Conservation (phyloP, 352 stramenopile species). For the Phytophthora pisi region DNA sequence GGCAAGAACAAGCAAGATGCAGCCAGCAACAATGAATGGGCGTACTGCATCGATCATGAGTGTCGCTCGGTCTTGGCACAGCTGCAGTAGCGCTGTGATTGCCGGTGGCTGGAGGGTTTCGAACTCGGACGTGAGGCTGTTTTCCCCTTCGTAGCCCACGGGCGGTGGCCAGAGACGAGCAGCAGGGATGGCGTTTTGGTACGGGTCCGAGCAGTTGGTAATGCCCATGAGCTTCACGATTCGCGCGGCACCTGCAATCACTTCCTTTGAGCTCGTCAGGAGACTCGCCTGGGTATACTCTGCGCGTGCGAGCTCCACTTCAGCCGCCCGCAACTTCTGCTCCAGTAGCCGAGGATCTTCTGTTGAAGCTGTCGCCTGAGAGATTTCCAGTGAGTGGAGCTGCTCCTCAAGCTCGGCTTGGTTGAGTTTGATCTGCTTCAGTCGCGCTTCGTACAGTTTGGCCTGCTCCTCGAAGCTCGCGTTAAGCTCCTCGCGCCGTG, state of each 20-base stretch:
- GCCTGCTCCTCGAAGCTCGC: constrained; percentile 83
- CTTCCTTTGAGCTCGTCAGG: constrained; percentile 78
- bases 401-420: constrained; percentile 76
- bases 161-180: constrained; percentile 66
- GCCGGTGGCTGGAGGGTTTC: constrained; percentile 67
- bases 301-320: constrained; percentile 68
- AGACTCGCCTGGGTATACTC: constrained; percentile 72
- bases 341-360: constrained; percentile 77
- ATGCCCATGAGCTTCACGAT: constrained; percentile 81
- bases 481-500: constrained; percentile 78
- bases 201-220: constrained; percentile 64
- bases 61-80: constrained; percentile 73
- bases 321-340: constrained; percentile 69
- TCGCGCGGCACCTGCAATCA: constrained; percentile 65
- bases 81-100: constrained; percentile 67
- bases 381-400: constrained; percentile 64
- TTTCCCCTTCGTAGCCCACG: constrained; percentile 53
- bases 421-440: constrained; percentile 85
- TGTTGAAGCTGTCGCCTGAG: constrained; percentile 50
- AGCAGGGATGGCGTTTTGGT: constrained; percentile 66
- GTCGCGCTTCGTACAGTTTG: constrained; percentile 74
- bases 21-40: not conserved
- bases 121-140: constrained; percentile 65
- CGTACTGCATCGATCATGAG: constrained; percentile 78
- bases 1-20: not conserved